Evolutionary conservation across 2,329 filamentous ascomycete genomes (phyloP).

Genomic region (Delphinella strobiligena): DNA sequence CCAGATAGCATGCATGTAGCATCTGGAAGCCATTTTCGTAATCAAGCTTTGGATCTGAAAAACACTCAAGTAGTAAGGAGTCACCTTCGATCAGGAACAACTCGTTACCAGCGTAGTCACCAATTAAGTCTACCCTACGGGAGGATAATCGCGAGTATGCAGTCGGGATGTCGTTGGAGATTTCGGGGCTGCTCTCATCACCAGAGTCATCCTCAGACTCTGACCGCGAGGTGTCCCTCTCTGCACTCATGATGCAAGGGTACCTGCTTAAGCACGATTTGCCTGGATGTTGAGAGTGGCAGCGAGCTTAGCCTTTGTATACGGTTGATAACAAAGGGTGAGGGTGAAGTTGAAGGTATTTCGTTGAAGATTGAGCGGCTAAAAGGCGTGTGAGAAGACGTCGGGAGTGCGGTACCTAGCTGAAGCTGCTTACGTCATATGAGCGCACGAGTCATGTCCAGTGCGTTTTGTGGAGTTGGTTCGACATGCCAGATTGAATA

Average conservation of each 20-base stretch:
- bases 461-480: no score
- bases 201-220: neutral
- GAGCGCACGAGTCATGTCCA: no score
- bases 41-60: conserved; percentile 51
- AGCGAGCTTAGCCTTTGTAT: neutral
- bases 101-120: conserved; percentile 64
- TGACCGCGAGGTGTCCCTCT: neutral
- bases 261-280: neutral
- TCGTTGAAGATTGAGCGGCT: neutral
- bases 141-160: conserved; percentile 30
- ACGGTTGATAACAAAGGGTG: neutral
- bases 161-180: neutral
- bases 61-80: conserved; percentile 53
- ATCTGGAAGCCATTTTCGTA: conserved; percentile 58
- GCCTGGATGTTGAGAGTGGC: neutral
- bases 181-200: neutral
- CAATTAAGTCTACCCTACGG: conserved; percentile 51
- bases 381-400: no score
- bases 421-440: no score
- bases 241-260: neutral
- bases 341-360: no score
- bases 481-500: no score
- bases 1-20: conserved; percentile 56
- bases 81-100: conserved; percentile 64
- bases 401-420: no score